Base-by-base conservation (phyloP, 2,329 filamentous ascomycete species). In the Gremmenia infestans region DNA sequence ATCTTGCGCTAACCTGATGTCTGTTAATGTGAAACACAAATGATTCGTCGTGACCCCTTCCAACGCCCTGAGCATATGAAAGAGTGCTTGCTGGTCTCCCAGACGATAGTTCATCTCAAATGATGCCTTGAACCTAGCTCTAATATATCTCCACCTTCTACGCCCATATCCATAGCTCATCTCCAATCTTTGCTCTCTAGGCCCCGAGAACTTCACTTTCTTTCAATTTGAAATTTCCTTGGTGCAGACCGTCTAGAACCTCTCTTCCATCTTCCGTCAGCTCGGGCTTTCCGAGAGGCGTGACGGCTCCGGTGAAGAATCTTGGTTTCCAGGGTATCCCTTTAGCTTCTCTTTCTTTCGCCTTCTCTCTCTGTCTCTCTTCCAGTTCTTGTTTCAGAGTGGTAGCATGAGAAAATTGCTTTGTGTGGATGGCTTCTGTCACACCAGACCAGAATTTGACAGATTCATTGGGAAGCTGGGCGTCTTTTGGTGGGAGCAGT, bases 311-410 rank as follows among this genome's bases (percentile, higher is more conserved):
- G 0, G 79, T 85, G 73, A 99, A 99, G 74, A 96, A 99, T 45
- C 91, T 80, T n/a, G 94, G 94, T 63, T 86, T 78, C 85, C 89
- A 99, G 36, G 83, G 81, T 56, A 82, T 80, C 12, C 85, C 82
- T 14, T 80, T 80, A 46, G 80, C 79, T 69, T 93, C 88, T 45
- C 94, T 81, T 69, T 93, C 85, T 23, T 90, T 85, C 1, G 90
- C 92, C 74, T 90, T 93, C 66, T 89, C 82, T 35, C 94, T 81
- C 74, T 99, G 94, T 45, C 80, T 79, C 72, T 99, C 94, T 72
- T 99, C 94, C 11, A 99, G 82, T 66, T 96, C 91, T 58, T 91
- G 84, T 76, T 99, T 99, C 60, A 94, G 76, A 19, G 81, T 83
- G 22, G 94, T 99, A 7, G 94, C 94, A 61, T 88, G 85, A 43